Evolutionary conservation across 106 monocot genomes (phyloP).

Genomic region (Dendrobium huoshanense): DNA sequence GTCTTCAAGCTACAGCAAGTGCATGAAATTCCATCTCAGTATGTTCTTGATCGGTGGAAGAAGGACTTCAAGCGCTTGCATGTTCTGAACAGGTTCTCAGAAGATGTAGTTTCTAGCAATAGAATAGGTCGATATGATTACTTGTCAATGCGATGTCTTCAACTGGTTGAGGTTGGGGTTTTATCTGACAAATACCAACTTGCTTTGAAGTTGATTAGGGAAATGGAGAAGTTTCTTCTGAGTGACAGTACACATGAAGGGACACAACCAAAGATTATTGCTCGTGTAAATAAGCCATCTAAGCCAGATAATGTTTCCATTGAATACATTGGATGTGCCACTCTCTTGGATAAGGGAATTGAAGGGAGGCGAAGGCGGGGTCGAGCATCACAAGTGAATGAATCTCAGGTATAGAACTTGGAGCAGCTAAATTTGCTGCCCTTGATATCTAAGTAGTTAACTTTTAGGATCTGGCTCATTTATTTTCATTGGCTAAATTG

Average conservation of each 20-base stretch:
- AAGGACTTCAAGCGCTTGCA: slow-evolving; percentile 59
- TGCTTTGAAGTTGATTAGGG: slow-evolving; percentile 47
- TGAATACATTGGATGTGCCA: slow-evolving; percentile 16
- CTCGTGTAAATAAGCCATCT: slow-evolving; percentile 41
- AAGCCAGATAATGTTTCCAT: slow-evolving; percentile 23
- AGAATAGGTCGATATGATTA: slow-evolving; percentile 49
- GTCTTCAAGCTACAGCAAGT: slow-evolving; percentile 53
- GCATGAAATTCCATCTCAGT: slow-evolving; percentile 46
- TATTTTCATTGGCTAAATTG: neutral
- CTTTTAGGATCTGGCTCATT: slow-evolving; percentile 29
- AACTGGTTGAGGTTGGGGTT: slow-evolving; percentile 41
- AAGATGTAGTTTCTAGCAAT: slow-evolving; percentile 39
- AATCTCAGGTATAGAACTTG: slow-evolving; percentile 27
- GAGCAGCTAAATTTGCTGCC: slow-evolving; percentile 32
- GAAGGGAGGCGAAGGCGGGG: slow-evolving; percentile 12
- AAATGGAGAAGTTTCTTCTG: slow-evolving; percentile 51
- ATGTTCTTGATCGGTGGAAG: slow-evolving; percentile 55
- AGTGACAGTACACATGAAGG: slow-evolving; percentile 49
- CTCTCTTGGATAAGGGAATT: slow-evolving; percentile 26
- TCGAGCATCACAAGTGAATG: slow-evolving; percentile 16
- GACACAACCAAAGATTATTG: slow-evolving; percentile 56
- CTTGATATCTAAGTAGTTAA: slow-evolving; percentile 37
- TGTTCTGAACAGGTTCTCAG: slow-evolving; percentile 20
- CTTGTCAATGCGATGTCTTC: slow-evolving; percentile 55
- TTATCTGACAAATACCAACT: slow-evolving; percentile 56